Evolutionary conservation across 2,329 filamentous ascomycete genomes (phyloP).

Genomic region (Alternaria sp.): DNA sequence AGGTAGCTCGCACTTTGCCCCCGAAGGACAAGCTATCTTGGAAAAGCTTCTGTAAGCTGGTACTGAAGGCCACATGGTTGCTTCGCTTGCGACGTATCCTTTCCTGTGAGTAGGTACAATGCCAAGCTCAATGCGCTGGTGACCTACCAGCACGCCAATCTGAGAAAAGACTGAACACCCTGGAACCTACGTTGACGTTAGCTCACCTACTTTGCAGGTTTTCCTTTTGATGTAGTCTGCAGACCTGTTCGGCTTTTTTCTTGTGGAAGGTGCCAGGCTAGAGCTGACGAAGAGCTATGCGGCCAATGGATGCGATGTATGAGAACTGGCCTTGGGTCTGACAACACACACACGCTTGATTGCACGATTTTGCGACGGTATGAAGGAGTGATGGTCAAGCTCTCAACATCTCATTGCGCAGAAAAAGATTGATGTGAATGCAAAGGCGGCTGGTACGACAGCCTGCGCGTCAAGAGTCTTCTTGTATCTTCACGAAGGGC

Average conservation of each 20-base stretch:
- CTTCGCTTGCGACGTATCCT: neutral
- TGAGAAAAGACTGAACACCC: neutral
- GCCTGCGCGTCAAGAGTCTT: neutral
- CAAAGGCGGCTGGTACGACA: neutral
- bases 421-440: neutral
- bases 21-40: slow-evolving; percentile 57
- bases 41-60: slow-evolving; percentile 34
- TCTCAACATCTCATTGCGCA: neutral
- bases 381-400: neutral
- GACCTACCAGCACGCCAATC: slow-evolving; percentile 12
- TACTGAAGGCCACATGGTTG: slow-evolving; percentile 39
- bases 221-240: neutral
- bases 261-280: neutral
- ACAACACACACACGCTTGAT: neutral
- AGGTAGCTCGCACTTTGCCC: slow-evolving; percentile 56
- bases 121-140: neutral
- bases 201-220: neutral
- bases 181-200: neutral
- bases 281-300: neutral
- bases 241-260: neutral
- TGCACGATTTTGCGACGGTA: neutral
- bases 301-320: neutral
- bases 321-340: neutral
- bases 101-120: slow-evolving; percentile 15
- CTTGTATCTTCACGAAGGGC: neutral